Base-by-base conservation (phyloP, 768 basidiomycete genomes). In the Chalciporus sphaerocephalus region DNA sequence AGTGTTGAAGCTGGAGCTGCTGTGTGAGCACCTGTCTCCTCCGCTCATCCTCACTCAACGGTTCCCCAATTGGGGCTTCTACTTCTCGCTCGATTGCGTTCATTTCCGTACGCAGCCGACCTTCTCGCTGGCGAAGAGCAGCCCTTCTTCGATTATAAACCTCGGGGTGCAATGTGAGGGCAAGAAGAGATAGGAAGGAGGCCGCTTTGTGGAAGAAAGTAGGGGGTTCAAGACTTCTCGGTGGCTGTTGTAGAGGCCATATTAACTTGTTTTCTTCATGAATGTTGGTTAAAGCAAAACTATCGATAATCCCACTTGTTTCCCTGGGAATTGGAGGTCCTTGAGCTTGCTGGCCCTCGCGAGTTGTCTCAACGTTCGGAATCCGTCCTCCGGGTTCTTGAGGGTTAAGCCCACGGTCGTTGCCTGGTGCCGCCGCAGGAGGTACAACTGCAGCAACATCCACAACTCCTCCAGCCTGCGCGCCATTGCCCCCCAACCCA, bases 131-230 rank as follows among this genome's bases (percentile, higher is more conserved):
- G 53, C 78, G 69, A 55, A 89, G 73, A 12, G 73, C 74, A 17
- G 59, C 66, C 39, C 85, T 69, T 55, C 87, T 71, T 48, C 79
- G 75, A 57, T 87, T 81, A 79, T 86, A 87, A 32, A 86, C 70
- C 30, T 85, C 86, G 5, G 87, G 87, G 58, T 87, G 81, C 27
- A 85, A 60, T 13, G 85, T 87, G 24, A 77, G 67, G 22, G 81
- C 27, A 33, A 87, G 65, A 25, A 89, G 64, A 23, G 69, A 66
- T 23, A 79, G 50, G 57, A 89, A 87, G 8, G 77, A 74, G 35
- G 63, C 60, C 18, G 67, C 45, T 55, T 79, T 83, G 56, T 75
- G 79, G 8, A 69, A 54, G 5, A 83, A 44, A 18, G 66, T 62
- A 9, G 83, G 83, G 40, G 76, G 73, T 16, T 60, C 59, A 15